Evolutionary conservation across 2,329 filamentous ascomycete genomes (phyloP), one percentile per base, ranked within the genome.

Genomic region (Aspergillus melleus): DNA sequence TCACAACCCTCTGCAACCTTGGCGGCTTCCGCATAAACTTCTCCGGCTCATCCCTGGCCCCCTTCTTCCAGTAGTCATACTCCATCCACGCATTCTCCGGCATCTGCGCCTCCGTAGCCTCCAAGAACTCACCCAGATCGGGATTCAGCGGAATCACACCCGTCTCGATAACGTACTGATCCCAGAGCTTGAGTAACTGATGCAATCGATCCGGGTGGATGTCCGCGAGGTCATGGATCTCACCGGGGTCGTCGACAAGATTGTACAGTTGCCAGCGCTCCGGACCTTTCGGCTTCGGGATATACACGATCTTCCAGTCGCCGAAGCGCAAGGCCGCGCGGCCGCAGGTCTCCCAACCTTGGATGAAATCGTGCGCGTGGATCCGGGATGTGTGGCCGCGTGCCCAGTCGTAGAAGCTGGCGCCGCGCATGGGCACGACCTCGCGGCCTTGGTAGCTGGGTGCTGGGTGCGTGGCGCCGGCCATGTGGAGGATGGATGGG

Each of bases 41-140:
- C 52, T 75, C 70, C 4, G 79, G 79, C 19, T 80, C 76, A 50
- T 84, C 80, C 20, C 81, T 73, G 4, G 81, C 82, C 0, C 82
- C 82, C 3, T 79, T 76, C 61, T 83, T 82, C 85, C 85, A 88
- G 64, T 87, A 88, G 71, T 87, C 84, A 70, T 86, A 87, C 73
- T 88, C 85, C 74, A 88, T 87, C 85, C 84, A 87, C 6, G 81
- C 84, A 67, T 87, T 85, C 70, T 88, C 84, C 0, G 82, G 83
- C 85, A 88, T 88, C 77, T 88, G 85, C 60, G 82, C 84, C 71
- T 88, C 85, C 66, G 83, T 86, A 0, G 84, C 85, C 58, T 83
- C 83, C 55, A 88, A 75, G 75, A 83, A 88, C 2, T 81, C 74
- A 0, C 85, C 85, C 49, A 87, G 70, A 61, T 84, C 85, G 1